Conservation (phyloP, 2,329 filamentous ascomycete genomes). For the Trichoderma hamatum region DNA sequence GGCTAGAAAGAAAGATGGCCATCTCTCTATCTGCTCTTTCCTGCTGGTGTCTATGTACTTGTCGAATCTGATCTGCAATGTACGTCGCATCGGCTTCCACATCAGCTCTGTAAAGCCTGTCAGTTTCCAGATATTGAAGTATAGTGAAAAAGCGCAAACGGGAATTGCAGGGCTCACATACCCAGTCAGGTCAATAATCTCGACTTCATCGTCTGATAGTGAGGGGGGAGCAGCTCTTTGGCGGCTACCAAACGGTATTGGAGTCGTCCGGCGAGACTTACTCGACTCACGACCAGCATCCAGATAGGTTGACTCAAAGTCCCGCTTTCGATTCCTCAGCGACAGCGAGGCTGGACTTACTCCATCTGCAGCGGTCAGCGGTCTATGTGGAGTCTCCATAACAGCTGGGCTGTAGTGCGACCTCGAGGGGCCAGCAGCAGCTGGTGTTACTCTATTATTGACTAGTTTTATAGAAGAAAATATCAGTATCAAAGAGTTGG, state of each 20-base stretch:
- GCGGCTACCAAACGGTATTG: conserved; percentile 22
- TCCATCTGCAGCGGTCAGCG: conserved; percentile 14
- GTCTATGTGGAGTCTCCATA: conserved; percentile 33
- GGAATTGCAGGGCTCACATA: conserved; percentile 31
- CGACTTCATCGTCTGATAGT: conserved; percentile 27
- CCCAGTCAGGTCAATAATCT: conserved; percentile 50
- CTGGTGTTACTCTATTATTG: neutral
- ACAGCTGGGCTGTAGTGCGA: conserved; percentile 9
- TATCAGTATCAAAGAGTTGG: neutral
- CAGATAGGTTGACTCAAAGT: conserved; percentile 31
- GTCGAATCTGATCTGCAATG: conserved; percentile 42
- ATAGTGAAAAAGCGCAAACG: neutral
- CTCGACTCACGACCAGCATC: conserved; percentile 26
- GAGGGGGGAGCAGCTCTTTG: neutral
- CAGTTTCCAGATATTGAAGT: conserved; percentile 25
- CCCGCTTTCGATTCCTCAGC: conserved; percentile 39
- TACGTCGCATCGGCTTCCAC: conserved; percentile 36
- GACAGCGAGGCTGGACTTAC: conserved; percentile 30
- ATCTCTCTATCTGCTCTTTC: conserved; percentile 36
- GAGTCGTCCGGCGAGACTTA: conserved; percentile 43
- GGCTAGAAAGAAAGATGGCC: conserved; percentile 36
- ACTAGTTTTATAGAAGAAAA: neutral
- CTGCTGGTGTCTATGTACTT: conserved; percentile 40
- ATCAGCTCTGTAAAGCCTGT: conserved; percentile 39
- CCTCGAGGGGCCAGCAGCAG: neutral